Evolutionary conservation across 2,329 filamentous ascomycete genomes (phyloP), one percentile per base, ranked within the genome.

Genomic region (Hypoxylon sp.): DNA sequence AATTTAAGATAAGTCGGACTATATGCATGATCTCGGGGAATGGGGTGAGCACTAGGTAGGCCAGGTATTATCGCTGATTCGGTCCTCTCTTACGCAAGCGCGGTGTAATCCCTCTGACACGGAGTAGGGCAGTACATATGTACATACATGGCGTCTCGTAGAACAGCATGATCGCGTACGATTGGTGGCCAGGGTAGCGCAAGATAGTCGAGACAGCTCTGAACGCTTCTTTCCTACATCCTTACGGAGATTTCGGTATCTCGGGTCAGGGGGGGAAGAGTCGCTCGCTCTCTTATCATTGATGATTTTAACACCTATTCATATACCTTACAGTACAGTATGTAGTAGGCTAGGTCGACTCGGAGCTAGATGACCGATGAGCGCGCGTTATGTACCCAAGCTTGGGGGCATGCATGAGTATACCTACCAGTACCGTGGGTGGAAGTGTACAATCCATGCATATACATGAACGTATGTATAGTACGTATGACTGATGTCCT

Each of bases 31-130:
- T 62, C 45, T 31, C 52, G 17, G 5, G 27, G 35, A n/a, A 37
- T 49, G 51, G 45, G 55, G 59, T 59, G 59, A 62, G 59, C 59
- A 62, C 55, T 62, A 58, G 35, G 20, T 24, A 3, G n/a, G 43
- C 49, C 51, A 50, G 31, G 46, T 46, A 51, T 46, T 52, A 52
- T 62, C 50, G 31, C 45, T 55, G 52, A 48, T 56, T 35, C 55
- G 35, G 40, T 42, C 24, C 48, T 47, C n/a, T 53, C 46, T 60
- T 52, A 51, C 49, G 53, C 59, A 45, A 42, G 49, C 54, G 48
- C 49, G n/a, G 55, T 63, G 40, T 55, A 53, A 52, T 57, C 55
- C 59, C 59, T 43, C 48, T 54, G 52, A 52, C 52, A 62, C 56
- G 60, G 60, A 59, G 60, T 62, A n/a, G n/a, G n/a, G n/a, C n/a